phyloP scores from a whole-genome alignment of 306 rosid genomes.

The Castanopsis chinensis region DNA sequence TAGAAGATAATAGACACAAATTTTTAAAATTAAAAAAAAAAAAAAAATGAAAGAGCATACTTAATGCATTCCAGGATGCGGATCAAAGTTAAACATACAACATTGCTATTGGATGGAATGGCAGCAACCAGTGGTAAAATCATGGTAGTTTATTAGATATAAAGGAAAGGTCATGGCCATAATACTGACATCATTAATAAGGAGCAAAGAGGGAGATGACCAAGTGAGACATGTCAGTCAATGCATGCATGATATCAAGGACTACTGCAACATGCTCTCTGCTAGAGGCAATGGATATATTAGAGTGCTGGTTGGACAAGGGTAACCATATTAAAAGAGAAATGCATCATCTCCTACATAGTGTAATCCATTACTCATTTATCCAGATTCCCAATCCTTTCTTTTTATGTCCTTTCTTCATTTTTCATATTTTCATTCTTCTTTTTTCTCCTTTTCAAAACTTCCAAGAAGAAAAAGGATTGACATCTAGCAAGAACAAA shows the following conservation, averaged over 20 bases:
- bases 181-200: neutral
- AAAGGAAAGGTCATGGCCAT: neutral
- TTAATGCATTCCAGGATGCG: neutral
- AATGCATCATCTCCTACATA: neutral
- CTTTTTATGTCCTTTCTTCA: neutral
- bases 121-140: neutral
- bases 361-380: neutral
- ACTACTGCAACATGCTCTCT: neutral
- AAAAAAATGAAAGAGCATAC: neutral
- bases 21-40: neutral
- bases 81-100: neutral
- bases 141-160: neutral
- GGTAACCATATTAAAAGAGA: neutral
- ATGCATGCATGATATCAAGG: neutral
- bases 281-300: neutral
- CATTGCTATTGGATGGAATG: neutral
- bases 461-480: neutral
- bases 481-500: neutral
- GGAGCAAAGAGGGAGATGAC: neutral
- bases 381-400: neutral
- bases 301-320: neutral
- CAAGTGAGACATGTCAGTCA: neutral
- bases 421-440: neutral
- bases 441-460: neutral
- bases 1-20: neutral